A percentile compares a stretch with the other conserved stretches of the same genome.
Evolutionary conservation across 2,329 filamentous ascomycete genomes (phyloP).

Genomic region (Uncinocarpus reesii): DNA sequence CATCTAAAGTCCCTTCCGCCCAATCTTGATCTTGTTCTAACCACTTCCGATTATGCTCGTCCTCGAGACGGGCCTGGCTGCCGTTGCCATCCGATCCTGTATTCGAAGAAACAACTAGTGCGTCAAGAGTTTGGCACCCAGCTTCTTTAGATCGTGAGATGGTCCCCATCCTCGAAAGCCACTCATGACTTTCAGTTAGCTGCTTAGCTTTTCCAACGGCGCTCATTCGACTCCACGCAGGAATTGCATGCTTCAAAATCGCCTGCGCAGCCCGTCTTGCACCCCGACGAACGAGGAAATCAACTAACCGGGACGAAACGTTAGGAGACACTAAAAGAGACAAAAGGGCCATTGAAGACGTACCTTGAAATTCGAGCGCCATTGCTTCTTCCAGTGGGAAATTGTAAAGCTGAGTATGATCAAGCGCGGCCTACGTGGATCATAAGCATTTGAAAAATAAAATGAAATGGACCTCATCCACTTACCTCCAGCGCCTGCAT

Average conservation of each 20-base stretch:
- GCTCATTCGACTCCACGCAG: constrained; percentile 49
- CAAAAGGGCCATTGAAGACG: neutral
- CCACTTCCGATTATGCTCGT: constrained; percentile 35
- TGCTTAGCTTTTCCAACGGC: constrained; percentile 51
- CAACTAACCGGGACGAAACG: constrained; percentile 39
- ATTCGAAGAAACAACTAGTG: constrained; percentile 32
- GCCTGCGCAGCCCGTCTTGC: constrained; percentile 49
- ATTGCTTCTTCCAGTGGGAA: constrained; percentile 52
- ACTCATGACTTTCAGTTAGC: constrained; percentile 49
- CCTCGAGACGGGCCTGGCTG: constrained; percentile 27
- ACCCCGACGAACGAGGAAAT: constrained; percentile 48
- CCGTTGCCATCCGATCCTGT: constrained; percentile 23
- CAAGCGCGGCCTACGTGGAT: constrained; percentile 46
- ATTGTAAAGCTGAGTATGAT: constrained; percentile 49
- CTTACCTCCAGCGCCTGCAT: constrained; percentile 33
- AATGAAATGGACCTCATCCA: neutral
- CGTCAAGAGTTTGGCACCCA: constrained; percentile 47
- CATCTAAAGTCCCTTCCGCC: constrained; percentile 32
- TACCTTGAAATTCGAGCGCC: constrained; percentile 50
- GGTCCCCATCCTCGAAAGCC: constrained; percentile 47
- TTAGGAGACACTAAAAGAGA: constrained; percentile 3
- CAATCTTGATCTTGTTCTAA: constrained; percentile 34
- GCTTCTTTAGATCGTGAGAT: constrained; percentile 44
- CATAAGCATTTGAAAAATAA: constrained; percentile 15
- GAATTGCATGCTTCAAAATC: constrained; percentile 48